A percentile compares a stretch with the other conserved stretches of the same genome.
These are phyloP conservation scores for Plantago rigida DNA, from an alignment of 305 asterid species.

Conservation along the genomic window DNA sequence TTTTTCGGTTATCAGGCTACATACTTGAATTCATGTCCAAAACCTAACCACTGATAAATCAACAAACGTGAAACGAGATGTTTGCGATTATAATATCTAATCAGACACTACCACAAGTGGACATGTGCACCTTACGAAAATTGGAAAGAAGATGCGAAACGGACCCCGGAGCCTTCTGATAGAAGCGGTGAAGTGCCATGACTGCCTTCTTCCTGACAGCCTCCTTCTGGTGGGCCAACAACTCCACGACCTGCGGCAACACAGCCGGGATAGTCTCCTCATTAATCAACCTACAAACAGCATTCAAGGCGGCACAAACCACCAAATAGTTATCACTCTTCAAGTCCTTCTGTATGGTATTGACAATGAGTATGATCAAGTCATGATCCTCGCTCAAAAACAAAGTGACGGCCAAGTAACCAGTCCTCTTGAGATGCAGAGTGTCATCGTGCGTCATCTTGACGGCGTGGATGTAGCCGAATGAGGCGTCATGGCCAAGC, in stretches of 20 bases:
- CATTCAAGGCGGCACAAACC: conserved; percentile 82
- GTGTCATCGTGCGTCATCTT: conserved; percentile 96
- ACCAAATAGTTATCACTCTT: conserved; percentile 87
- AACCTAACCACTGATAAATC: no score
- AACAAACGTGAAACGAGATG: no score
- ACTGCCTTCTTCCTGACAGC: conserved; percentile 97
- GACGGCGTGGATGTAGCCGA: conserved; percentile 93
- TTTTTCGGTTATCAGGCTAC: no score
- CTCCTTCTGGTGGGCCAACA: conserved; percentile 80
- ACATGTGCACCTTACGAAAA: conserved; percentile 59
- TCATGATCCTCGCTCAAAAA: conserved; percentile 93
- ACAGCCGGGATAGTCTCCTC: conserved; percentile 99
- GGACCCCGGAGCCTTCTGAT: conserved; percentile 72
- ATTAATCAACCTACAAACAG: conserved; percentile 82
- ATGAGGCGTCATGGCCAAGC: conserved; percentile 97
- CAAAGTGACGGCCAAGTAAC: conserved; percentile 85
- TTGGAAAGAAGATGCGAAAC: conserved; percentile 74
- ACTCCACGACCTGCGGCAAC: conserved; percentile 83
- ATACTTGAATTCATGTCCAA: no score
- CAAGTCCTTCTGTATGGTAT: conserved; percentile 97
- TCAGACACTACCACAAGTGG: no score
- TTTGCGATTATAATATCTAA: no score
- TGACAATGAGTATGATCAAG: conserved; percentile 84
- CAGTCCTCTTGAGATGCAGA: conserved; percentile 65
- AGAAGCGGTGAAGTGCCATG: conserved; percentile 90